These are phyloP conservation scores for Ceriops tagal DNA, from an alignment of 345 rosid genomes.

Conservation along the genomic window DNA sequence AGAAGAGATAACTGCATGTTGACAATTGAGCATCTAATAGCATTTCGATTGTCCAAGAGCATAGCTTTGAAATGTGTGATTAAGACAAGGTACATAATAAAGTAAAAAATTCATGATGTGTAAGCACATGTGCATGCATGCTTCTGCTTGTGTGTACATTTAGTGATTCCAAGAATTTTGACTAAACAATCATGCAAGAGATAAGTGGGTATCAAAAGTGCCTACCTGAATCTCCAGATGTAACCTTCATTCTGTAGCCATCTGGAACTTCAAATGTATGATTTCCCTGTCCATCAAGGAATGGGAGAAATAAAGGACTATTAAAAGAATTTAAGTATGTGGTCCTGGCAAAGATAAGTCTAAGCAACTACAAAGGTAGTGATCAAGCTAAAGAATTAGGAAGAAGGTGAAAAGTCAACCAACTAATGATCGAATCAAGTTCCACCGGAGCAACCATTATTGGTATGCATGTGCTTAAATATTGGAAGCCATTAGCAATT, in stretches of 20 bases:
- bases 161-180: background rate
- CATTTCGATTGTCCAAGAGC: no score
- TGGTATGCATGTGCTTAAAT: background rate
- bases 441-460: background rate
- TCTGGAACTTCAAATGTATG: constrained; percentile 84
- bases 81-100: no score
- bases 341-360: no score
- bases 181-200: background rate
- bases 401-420: background rate
- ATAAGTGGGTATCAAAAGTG: constrained; percentile 2
- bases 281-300: constrained; percentile 52
- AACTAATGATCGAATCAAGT: background rate
- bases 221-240: constrained; percentile 58
- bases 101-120: no score
- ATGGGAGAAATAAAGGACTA: background rate
- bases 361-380: background rate
- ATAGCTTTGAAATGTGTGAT: no score
- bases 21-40: no score
- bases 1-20: no score
- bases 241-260: constrained; percentile 65
- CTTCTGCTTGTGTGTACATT: background rate
- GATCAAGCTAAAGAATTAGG: background rate
- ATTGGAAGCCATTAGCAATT: background rate
- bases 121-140: no score
- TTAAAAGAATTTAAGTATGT: background rate